Percentiles rank a stretch among this genome's conserved stretches.
Evolutionary conservation across 495 filamentous ascomycete genomes (phyloP).

Genomic region (Usnea hakonensis): DNA sequence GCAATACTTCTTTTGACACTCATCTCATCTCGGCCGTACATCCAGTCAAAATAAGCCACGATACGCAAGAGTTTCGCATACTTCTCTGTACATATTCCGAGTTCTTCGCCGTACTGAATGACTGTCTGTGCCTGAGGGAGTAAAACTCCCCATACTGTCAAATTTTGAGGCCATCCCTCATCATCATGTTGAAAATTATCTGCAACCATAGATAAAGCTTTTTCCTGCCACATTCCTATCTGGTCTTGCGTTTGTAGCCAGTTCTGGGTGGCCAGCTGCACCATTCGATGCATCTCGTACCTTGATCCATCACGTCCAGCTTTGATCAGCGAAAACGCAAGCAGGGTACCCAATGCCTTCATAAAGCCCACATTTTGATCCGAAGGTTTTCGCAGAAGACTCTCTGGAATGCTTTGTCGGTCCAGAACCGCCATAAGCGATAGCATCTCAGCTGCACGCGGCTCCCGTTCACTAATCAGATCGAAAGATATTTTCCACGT

Average conservation of each 20-base stretch:
- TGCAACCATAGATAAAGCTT: constrained; percentile 29
- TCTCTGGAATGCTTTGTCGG: constrained; percentile 34
- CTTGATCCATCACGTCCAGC: constrained; percentile 11
- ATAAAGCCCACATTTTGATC: constrained; percentile 25
- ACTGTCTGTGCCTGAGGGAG: constrained; percentile 35
- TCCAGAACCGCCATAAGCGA: constrained; percentile 39
- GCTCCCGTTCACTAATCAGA: constrained; percentile 31
- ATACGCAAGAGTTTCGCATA: constrained; percentile 1
- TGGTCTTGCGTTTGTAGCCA: constrained; percentile 32
- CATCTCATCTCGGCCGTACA: constrained; percentile 21
- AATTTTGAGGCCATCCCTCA: constrained; percentile 30
- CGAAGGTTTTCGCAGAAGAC: constrained; percentile 26
- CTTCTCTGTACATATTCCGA: not conserved
- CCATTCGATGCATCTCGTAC: constrained; percentile 38
- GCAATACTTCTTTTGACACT: constrained; percentile 20
- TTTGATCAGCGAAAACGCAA: constrained; percentile 36
- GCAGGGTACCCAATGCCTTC: constrained; percentile 34
- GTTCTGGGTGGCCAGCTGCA: constrained; percentile 37
- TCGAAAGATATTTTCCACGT: constrained; percentile 38
- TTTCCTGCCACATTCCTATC: constrained; percentile 25
- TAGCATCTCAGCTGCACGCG: constrained; percentile 37
- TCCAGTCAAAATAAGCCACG: not conserved
- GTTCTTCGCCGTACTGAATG: constrained; percentile 8
- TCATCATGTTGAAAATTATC: constrained; percentile 30
- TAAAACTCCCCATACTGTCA: constrained; percentile 31